Evolutionary conservation across 2,329 filamentous ascomycete species (phyloP), one percentile per base, ranked within the genome.

Genomic region (Diaporthe velutina): DNA sequence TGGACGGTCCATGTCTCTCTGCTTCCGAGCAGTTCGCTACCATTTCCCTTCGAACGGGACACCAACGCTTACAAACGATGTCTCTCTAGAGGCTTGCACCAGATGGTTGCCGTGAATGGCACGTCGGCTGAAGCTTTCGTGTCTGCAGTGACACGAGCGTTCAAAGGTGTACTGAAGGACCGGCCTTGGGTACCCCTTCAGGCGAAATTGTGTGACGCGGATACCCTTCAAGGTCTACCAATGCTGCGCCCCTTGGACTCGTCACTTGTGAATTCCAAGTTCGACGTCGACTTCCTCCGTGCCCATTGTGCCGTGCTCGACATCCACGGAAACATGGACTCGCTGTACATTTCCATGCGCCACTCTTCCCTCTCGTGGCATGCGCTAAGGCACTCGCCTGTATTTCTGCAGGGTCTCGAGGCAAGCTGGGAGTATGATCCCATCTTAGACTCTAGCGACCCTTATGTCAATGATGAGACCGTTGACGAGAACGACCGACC

Each of bases 1-100:
- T 92, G 90, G 90, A 91, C 90, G 1, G 88, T 91, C 38, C 90
- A 91, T 78, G 84, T 92, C 48, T 91, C 90, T 3, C 85, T 92
- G 17, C 84, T 92, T 50, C 90, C 90, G 5, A 87, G 86, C 61
- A 84, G 84, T 17, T 85, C 85, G 45, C 86, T 89, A 73, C 87
- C 89, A 6, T 90, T 91, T 77, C 90, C 90, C 0, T 92, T 91
- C 79, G 90, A 91, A 80, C 90, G 90, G 79, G 89, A 91, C 77
- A 91, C 90, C 19, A 88, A 85, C 54, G 89, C 90, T 5, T 92
- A 92, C 81, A 91, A 91, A 79, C 85, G 90, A 57, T 91, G 89
- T 58, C 83, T 91, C 6, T 92, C 90, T 19, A 88, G 90, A 22
- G 90, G 90, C 4, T 85, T 91, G 58, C 90, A 91, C 77, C 88